Conservation (phyloP, 257 asterid species). For the Misopates orontium region DNA sequence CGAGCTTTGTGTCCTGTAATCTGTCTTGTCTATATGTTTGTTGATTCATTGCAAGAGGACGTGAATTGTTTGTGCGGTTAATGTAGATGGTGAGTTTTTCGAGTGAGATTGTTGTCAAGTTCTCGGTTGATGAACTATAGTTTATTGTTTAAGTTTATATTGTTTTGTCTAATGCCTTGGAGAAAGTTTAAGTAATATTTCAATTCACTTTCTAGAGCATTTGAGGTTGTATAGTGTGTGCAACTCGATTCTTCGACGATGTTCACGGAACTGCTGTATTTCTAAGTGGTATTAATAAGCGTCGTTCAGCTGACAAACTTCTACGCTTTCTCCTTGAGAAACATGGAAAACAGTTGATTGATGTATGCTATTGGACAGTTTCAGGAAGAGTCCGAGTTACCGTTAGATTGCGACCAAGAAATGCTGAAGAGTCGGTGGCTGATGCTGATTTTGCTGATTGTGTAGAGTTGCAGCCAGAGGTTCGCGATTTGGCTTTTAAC, state of each 20-base stretch:
- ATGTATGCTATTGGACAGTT: conserved; percentile 44
- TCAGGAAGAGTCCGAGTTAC: conserved; percentile 98
- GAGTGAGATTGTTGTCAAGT: conserved; percentile 5
- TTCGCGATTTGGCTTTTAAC: conserved; percentile 24
- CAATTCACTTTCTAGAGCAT: conserved; percentile 15
- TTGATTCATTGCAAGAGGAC: background rate
- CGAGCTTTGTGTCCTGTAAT: background rate
- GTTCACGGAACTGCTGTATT: background rate
- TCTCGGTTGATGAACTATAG: conserved; percentile 14
- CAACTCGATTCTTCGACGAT: background rate
- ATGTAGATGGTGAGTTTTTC: too few species aligned
- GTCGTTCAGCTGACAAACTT: conserved; percentile 15
- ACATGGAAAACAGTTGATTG: conserved; percentile 27
- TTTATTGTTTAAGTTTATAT: conserved; percentile 15
- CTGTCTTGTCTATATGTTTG: background rate
- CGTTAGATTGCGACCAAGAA: conserved; percentile 90
- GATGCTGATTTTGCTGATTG: conserved; percentile 99
- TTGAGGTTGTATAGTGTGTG: conserved; percentile 15
- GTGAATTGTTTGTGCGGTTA: too few species aligned
- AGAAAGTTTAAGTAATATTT: background rate
- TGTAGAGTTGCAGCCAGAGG: conserved; percentile 98
- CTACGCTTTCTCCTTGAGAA: conserved; percentile 18
- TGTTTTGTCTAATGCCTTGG: conserved; percentile 4
- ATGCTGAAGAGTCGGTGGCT: conserved; percentile 86
- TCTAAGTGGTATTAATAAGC: conserved; percentile 14